Evolutionary conservation across 768 basidiomycete genomes (phyloP).

Genomic region (Serpula lacrymans): DNA sequence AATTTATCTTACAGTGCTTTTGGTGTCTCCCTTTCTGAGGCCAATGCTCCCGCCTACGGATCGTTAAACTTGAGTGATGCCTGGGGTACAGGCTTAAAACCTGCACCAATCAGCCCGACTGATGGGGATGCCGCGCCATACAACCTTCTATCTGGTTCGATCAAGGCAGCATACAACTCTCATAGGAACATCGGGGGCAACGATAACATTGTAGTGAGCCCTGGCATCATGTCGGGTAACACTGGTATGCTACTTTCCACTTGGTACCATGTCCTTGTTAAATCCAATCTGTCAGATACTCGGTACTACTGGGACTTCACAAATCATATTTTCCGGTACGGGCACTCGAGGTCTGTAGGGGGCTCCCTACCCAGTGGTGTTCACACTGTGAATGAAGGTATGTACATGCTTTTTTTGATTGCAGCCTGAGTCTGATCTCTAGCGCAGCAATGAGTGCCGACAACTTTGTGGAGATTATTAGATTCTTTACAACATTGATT

Average conservation of each 20-base stretch:
- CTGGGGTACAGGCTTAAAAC: conserved; percentile 51
- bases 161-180: conserved; percentile 56
- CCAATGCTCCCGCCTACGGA: conserved; percentile 37
- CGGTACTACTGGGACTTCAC: conserved; percentile 43
- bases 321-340: conserved; percentile 69
- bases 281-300: conserved; percentile 32
- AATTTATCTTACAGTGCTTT: conserved; percentile 63
- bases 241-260: conserved; percentile 29
- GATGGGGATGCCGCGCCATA: conserved; percentile 35
- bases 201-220: conserved; percentile 37
- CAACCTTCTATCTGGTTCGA: conserved; percentile 56
- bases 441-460: conserved; percentile 44
- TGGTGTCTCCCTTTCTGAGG: conserved; percentile 36
- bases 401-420: conserved; percentile 17
- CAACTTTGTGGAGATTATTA: conserved; percentile 58
- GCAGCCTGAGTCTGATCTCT: not conserved
- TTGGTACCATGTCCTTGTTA: not conserved
- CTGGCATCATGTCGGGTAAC: conserved; percentile 59
- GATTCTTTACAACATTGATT: conserved; percentile 63
- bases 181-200: conserved; percentile 39
- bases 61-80: conserved; percentile 48
- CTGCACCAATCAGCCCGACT: conserved; percentile 60
- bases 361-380: conserved; percentile 35
- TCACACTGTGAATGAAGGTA: conserved; percentile 77
- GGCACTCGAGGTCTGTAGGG: conserved; percentile 28